phyloP scores from a whole-genome alignment of 345 rosid species.

The Firmiana major region DNA sequence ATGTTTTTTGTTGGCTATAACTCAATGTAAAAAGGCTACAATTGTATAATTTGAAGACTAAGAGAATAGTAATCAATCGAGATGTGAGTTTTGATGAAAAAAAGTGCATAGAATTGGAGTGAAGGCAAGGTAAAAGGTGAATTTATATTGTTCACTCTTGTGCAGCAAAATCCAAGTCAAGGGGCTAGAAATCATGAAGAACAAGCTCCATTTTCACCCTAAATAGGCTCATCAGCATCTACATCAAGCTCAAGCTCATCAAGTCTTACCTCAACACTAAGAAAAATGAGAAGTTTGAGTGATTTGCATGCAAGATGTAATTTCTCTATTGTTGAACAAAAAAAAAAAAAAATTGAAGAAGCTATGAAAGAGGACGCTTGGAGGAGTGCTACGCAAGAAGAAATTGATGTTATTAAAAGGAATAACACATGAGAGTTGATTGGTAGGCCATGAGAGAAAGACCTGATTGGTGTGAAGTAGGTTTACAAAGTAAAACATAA shows the following conservation, averaged over 20 bases:
- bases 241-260: neutral
- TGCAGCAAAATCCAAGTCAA: too few species aligned
- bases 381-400: neutral
- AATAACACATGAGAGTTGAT: neutral
- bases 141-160: too few species aligned
- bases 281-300: neutral
- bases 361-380: neutral
- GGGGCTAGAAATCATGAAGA: too few species aligned
- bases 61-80: too few species aligned
- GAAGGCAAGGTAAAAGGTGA: too few species aligned
- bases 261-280: neutral
- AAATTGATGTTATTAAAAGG: neutral
- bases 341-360: too few species aligned
- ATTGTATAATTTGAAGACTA: neutral
- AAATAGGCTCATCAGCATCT: too few species aligned
- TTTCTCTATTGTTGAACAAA: neutral
- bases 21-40: too few species aligned
- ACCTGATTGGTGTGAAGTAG: too few species aligned
- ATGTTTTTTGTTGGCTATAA: neutral
- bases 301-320: neutral
- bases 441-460: neutral
- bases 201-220: too few species aligned
- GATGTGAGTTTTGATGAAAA: neutral
- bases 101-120: neutral
- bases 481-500: neutral